A percentile compares a stretch with the other conserved stretches of the same genome.
Conservation (phyloP, 495 filamentous ascomycete species). For the Ramalina peruviana region DNA sequence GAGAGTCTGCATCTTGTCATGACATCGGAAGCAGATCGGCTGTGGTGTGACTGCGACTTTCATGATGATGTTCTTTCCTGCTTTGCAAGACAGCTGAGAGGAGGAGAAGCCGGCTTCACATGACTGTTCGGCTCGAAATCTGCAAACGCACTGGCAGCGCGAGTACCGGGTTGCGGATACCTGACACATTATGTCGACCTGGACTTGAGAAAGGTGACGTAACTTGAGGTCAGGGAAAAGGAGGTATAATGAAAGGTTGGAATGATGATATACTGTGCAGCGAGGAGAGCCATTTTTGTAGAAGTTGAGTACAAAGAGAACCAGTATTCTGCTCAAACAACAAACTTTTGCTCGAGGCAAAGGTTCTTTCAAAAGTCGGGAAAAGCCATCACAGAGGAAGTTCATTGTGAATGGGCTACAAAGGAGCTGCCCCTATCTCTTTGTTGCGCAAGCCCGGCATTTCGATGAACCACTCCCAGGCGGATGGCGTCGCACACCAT, state of each 20-base stretch:
- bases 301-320: no score
- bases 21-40: neutral
- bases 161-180: neutral
- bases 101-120: constrained; percentile 1
- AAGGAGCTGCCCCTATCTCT: no score
- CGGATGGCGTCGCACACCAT: no score
- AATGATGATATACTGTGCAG: neutral
- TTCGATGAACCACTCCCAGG: no score
- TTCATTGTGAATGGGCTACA: no score
- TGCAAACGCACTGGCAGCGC: neutral
- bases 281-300: no score
- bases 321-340: no score
- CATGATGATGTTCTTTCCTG: neutral
- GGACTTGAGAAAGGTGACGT: neutral
- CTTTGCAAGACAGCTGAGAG: neutral
- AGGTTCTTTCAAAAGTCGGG: no score
- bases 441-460: no score
- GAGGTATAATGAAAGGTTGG: neutral
- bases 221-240: neutral
- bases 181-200: neutral
- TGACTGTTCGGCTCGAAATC: neutral
- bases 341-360: no score
- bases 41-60: neutral
- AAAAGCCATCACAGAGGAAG: no score
- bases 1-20: neutral